Base-by-base conservation (phyloP, 305 asterid species). In the Fraxinus ornus region DNA sequence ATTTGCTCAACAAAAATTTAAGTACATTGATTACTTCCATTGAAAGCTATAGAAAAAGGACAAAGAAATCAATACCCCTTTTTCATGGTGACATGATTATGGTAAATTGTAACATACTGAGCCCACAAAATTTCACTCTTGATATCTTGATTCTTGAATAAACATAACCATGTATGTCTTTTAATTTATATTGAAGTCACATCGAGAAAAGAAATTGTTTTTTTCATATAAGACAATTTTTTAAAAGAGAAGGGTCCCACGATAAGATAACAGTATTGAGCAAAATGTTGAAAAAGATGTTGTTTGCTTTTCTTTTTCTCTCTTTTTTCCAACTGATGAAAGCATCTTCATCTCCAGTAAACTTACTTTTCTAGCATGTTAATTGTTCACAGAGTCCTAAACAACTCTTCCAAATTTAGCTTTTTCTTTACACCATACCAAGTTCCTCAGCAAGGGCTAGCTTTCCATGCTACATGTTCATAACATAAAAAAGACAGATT, bases 41-140 rank as follows among this genome's bases (percentile, higher is more conserved):
- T 68, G 37, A 68, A 68, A 68, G 75, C 75, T 22, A 8, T 62
- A 22, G 32, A 22, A 62, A 62, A 62, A 62, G 71, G 71, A 62
- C 24, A 17, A 52, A 62, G 71, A 62, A 62, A 62, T 19, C 28
- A 19, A 21, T 62, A 26, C 64, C 64, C 64, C 64, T 52, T 52
- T 17, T 52, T 4, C 72, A 8, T 26, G 73, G 73, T 64, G 33
- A 64, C 73, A 68, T 68, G 75, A 68, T 68, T 28, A 68, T 68
- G 75, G n/a, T 68, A 68, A 62, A 62, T 28, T 68, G 37, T 28
- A 26, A 68, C 37, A 68, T 26, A 28, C 2, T 28, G 75, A 26
- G 75, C 75, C 75, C 75, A 68, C 75, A 68, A 28, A 68, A 68
- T 26, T 57, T 57, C 68, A 57, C 24, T 57, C 68, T 57, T 57